A percentile compares a stretch with the other conserved stretches of the same genome.
Evolutionary conservation across 768 basidiomycete genomes (phyloP).

Genomic region (Phlebiopsis flavidoalba): DNA sequence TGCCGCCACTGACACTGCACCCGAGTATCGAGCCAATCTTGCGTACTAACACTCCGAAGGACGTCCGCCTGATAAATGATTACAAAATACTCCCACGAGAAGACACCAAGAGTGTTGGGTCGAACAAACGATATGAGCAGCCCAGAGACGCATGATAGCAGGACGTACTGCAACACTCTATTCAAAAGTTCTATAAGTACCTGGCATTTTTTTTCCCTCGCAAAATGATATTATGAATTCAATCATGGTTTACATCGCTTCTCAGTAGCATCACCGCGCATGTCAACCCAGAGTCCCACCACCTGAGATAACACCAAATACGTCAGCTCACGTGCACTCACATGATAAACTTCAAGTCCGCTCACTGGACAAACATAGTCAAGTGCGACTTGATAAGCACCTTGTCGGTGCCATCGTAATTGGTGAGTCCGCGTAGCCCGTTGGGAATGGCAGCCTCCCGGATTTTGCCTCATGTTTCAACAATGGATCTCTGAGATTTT

Average conservation of each 20-base stretch:
- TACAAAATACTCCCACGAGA: no score
- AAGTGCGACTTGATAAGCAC: conserved; percentile 30
- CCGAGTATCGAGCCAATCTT: no score
- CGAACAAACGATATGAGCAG: no score
- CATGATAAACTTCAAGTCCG: neutral
- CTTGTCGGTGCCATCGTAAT: conserved; percentile 26
- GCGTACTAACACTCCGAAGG: no score
- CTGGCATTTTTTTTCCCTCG: neutral
- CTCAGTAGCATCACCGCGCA: conserved; percentile 20
- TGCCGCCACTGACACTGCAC: no score
- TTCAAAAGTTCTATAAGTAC: neutral
- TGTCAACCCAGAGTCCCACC: conserved; percentile 44
- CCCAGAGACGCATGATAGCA: no score
- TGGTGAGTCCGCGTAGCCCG: conserved; percentile 15
- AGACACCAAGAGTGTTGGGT: no score
- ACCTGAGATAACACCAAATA: conserved; percentile 20
- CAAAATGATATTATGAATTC: neutral
- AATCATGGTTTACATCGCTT: neutral
- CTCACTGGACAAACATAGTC: conserved; percentile 36
- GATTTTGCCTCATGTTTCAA: conserved; percentile 20
- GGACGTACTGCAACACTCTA: no score
- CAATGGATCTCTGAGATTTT: conserved; percentile 31
- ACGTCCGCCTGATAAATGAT: no score
- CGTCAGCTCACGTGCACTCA: neutral
- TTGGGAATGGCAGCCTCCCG: conserved; percentile 17